Percentiles rank a stretch among this genome's conserved stretches.
These are phyloP conservation scores for Xerophyta viscosa DNA, from an alignment of 106 monocot species.

Conservation along the genomic window DNA sequence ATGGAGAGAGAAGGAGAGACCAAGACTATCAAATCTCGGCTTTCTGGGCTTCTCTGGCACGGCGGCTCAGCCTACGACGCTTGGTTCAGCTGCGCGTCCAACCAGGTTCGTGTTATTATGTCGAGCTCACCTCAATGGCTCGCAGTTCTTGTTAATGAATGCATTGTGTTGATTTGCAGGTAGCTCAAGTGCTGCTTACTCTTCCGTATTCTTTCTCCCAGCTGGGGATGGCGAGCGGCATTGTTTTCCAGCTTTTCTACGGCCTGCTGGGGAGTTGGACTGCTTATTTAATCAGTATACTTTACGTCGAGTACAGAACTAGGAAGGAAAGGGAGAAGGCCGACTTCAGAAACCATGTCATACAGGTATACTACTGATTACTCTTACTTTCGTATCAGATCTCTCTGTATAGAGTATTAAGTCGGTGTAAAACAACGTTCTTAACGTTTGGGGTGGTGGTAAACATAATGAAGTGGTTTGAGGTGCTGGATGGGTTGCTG, in stretches of 20 bases:
- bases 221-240: conserved; percentile 61
- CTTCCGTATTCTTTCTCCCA: conserved; percentile 77
- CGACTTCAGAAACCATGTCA: conserved; percentile 69
- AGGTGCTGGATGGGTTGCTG: conserved; percentile 62
- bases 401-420: neutral
- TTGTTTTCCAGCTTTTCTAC: conserved; percentile 56
- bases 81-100: conserved; percentile 80
- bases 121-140: too few relatives aligned
- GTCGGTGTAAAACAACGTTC: neutral
- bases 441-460: neutral
- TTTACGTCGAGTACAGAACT: conserved; percentile 70
- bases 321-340: conserved; percentile 80
- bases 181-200: conserved; percentile 68
- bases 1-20: conserved; percentile 55
- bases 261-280: conserved; percentile 77
- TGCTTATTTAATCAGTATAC: conserved; percentile 69
- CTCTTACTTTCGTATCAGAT: neutral
- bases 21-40: conserved; percentile 40
- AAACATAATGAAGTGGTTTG: conserved; percentile 43
- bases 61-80: conserved; percentile 75
- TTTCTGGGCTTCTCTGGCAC: conserved; percentile 64
- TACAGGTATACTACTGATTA: conserved; percentile 27
- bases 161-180: conserved; percentile 25
- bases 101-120: conserved; percentile 64
- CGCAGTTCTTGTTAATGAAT: neutral